A percentile compares a stretch with the other conserved stretches of the same genome.
Conservation (phyloP, 2,329 filamentous ascomycete species). For the Ophiostoma ulmi region DNA sequence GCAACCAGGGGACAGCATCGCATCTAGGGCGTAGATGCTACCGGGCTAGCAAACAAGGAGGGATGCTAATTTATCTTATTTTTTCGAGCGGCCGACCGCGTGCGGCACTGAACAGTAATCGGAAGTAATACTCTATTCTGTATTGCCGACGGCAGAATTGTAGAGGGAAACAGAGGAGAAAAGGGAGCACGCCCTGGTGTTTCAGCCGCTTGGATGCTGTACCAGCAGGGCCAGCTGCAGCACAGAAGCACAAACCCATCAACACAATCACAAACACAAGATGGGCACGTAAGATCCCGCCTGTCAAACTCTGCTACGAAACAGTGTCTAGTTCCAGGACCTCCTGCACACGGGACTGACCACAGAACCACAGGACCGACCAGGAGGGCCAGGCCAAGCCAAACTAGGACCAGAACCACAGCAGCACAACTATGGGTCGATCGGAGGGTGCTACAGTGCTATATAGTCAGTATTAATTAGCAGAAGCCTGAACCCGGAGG, state of each 20-base stretch:
- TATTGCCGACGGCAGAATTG: neutral
- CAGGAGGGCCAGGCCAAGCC: neutral
- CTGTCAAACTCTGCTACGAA: neutral
- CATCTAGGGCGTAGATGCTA: neutral
- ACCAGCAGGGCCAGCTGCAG: neutral
- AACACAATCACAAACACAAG: neutral
- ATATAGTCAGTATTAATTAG: neutral
- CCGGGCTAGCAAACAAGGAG: neutral
- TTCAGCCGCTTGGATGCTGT: slow-evolving; percentile 6
- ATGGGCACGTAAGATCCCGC: slow-evolving; percentile 2
- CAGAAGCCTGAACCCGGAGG: neutral
- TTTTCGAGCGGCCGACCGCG: neutral
- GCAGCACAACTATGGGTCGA: neutral
- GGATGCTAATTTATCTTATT: neutral
- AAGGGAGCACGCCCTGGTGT: neutral
- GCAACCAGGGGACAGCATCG: neutral
- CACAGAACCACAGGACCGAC: neutral
- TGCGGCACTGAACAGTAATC: neutral
- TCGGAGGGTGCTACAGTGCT: neutral
- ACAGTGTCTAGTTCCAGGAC: neutral
- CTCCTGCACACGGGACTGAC: neutral
- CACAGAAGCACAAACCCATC: neutral
- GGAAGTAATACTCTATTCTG: neutral
- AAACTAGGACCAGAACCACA: neutral
- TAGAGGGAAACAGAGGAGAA: neutral